phyloP scores from a whole-genome alignment of 306 rosid species.

The Medicago ruthenica region DNA sequence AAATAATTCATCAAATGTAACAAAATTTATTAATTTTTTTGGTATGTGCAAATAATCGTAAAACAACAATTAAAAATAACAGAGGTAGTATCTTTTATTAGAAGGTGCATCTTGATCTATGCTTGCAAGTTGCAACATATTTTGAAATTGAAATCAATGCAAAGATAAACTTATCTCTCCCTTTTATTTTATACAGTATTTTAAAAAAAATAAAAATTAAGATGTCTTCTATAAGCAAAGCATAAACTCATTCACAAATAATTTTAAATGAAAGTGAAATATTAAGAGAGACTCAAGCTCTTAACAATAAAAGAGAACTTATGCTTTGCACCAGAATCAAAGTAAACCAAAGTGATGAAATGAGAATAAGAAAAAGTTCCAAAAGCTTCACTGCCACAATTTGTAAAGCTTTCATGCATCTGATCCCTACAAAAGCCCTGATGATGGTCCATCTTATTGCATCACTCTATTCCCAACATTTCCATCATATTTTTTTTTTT shows the following conservation, averaged over 20 bases:
- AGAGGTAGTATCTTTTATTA: background rate
- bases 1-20: too few species aligned
- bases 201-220: background rate
- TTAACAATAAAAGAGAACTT: slow-evolving; percentile 46
- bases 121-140: background rate
- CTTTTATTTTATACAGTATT: background rate
- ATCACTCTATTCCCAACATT: slow-evolving; percentile 40
- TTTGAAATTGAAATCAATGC: slow-evolving; percentile 1
- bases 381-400: slow-evolving; percentile 68
- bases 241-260: slow-evolving; percentile 55
- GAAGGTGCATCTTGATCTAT: background rate
- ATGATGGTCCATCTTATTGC: slow-evolving; percentile 44
- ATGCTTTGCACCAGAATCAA: slow-evolving; percentile 80
- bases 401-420: slow-evolving; percentile 51
- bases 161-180: background rate
- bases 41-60: background rate
- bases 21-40: background rate
- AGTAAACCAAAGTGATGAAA: slow-evolving; percentile 55
- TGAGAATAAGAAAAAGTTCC: slow-evolving; percentile 63
- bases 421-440: slow-evolving; percentile 69
- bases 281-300: slow-evolving; percentile 35
- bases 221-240: slow-evolving; percentile 68
- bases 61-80: too few species aligned
- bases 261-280: slow-evolving; percentile 42
- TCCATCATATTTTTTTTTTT: slow-evolving; percentile 36